These are phyloP conservation scores for Aspergillus saccharolyticus DNA, from an alignment of 495 filamentous ascomycete species.

Conservation along the genomic window DNA sequence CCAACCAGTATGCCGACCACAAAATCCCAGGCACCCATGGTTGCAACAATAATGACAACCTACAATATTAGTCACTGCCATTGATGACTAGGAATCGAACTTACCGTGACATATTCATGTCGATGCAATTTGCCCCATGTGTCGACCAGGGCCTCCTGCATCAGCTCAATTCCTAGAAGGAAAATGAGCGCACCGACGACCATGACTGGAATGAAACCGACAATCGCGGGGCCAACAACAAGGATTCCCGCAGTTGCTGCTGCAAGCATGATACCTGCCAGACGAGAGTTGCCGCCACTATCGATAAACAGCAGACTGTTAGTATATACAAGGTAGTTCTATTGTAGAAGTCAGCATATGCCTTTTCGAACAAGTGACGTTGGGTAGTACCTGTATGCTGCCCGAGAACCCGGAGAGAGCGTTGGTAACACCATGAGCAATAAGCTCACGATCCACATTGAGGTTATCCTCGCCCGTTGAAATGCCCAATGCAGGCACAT, in stretches of 20 bases:
- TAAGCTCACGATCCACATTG: slow-evolving; percentile 84
- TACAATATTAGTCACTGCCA: slow-evolving; percentile 29
- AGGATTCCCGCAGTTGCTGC: slow-evolving; percentile 73
- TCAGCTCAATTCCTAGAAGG: slow-evolving; percentile 82
- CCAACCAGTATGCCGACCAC: slow-evolving; percentile 89
- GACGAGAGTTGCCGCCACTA: slow-evolving; percentile 78
- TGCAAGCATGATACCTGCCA: slow-evolving; percentile 85
- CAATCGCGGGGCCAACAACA: slow-evolving; percentile 76
- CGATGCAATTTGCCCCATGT: slow-evolving; percentile 80
- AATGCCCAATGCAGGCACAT: slow-evolving; percentile 86
- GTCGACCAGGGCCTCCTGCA: slow-evolving; percentile 80
- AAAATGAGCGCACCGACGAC: slow-evolving; percentile 95
- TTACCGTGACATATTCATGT: slow-evolving; percentile 83
- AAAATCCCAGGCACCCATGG: slow-evolving; percentile 96
- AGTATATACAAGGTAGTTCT: slow-evolving; percentile 94
- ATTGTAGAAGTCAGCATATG: slow-evolving; percentile 8
- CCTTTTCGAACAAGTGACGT: too few relatives aligned
- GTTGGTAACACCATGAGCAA: slow-evolving; percentile 90
- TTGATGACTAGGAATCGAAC: slow-evolving; percentile 8
- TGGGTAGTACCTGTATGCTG: slow-evolving; percentile 66
- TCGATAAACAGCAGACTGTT: slow-evolving; percentile 94
- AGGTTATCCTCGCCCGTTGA: slow-evolving; percentile 87
- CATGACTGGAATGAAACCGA: slow-evolving; percentile 94
- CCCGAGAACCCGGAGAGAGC: slow-evolving; percentile 77
- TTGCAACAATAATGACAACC: slow-evolving; percentile 86